Conservation (phyloP, 305 asterid species). For the Striga hermonthica region DNA sequence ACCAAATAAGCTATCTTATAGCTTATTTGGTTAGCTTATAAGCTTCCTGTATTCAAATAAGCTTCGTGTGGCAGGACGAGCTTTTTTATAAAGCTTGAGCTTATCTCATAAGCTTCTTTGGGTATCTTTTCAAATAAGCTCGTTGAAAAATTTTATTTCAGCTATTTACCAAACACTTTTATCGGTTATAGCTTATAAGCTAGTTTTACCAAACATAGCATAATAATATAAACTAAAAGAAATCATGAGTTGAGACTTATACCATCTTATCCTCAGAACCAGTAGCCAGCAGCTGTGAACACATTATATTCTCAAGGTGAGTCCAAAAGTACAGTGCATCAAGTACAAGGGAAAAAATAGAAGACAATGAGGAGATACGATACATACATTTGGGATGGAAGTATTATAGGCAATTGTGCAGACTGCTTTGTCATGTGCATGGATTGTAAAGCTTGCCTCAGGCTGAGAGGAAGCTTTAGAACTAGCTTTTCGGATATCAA, state of each 20-base stretch:
- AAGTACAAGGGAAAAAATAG: background rate
- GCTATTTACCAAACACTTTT: too few species aligned
- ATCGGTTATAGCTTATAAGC: too few species aligned
- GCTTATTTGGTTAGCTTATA: too few species aligned
- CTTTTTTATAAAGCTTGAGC: too few species aligned
- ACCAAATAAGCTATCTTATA: too few species aligned
- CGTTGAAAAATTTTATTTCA: too few species aligned
- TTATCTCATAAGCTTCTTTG: too few species aligned
- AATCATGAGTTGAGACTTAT: constrained; percentile 20
- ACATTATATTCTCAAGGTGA: constrained; percentile 27
- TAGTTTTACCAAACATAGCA: too few species aligned
- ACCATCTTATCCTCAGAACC: constrained; percentile 91
- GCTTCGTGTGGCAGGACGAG: too few species aligned
- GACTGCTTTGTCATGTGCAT: constrained; percentile 89
- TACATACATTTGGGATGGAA: constrained; percentile 61
- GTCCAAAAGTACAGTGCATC: constrained; percentile 7
- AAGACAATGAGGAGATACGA: background rate
- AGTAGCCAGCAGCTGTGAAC: constrained; percentile 80
- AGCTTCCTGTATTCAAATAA: too few species aligned
- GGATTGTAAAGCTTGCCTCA: constrained; percentile 61
- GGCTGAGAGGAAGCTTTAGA: constrained; percentile 42
- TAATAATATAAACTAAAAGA: constrained; percentile 18
- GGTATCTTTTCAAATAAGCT: too few species aligned
- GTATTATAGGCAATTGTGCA: constrained; percentile 62
- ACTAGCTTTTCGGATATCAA: constrained; percentile 64